Evolutionary conservation across 352 stramenopile genomes (phyloP).

Genomic region (Globisporangium uncinulatum): DNA sequence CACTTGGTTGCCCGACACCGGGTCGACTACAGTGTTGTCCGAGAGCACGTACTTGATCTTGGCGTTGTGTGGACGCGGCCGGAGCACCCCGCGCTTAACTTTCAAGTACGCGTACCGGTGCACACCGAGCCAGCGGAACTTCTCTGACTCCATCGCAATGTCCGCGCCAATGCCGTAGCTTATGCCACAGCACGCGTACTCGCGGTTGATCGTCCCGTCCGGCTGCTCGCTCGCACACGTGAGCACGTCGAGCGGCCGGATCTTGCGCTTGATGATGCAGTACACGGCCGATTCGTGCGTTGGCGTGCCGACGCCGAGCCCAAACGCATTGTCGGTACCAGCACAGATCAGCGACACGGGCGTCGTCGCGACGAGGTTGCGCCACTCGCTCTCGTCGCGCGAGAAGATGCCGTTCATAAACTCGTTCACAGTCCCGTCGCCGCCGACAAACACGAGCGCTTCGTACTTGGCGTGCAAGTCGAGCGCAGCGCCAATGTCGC

Average conservation of each 20-base stretch:
- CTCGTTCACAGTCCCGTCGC: constrained; percentile 78
- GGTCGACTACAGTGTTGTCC: constrained; percentile 35
- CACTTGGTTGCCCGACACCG: constrained; percentile 38
- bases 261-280: constrained; percentile 81
- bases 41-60: constrained; percentile 76
- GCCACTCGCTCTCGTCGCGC: constrained; percentile 64
- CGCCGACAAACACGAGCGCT: constrained; percentile 70
- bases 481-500: constrained; percentile 59
- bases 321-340: constrained; percentile 76
- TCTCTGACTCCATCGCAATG: constrained; percentile 70
- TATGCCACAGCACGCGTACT: constrained; percentile 72
- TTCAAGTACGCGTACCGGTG: constrained; percentile 75
- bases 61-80: constrained; percentile 41
- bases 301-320: constrained; percentile 59
- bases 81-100: constrained; percentile 53
- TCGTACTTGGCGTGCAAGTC: constrained; percentile 62
- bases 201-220: constrained; percentile 41
- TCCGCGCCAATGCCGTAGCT: constrained; percentile 71
- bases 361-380: constrained; percentile 62
- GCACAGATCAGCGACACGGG: constrained; percentile 65
- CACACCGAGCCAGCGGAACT: constrained; percentile 58
- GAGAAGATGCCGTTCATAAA: constrained; percentile 82
- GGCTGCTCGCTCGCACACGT: constrained; percentile 40
- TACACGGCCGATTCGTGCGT: constrained; percentile 62
- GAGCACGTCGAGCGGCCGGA: constrained; percentile 67